Base-by-base conservation (phyloP, 148 eudicot species). In the Fagopyrum tataricum region DNA sequence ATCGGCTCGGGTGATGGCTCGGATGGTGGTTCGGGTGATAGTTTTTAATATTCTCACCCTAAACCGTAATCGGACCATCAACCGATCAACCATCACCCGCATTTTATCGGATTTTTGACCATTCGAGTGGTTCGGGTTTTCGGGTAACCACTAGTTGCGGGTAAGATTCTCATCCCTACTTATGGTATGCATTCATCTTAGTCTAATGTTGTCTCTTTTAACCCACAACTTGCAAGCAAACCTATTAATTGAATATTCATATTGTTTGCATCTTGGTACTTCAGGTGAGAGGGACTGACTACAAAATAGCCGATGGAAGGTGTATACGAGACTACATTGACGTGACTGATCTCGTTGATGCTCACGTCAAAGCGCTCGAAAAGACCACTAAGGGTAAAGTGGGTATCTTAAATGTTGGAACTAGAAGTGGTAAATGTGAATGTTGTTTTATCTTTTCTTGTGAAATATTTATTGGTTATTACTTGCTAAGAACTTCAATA, bases 361-460 rank as follows among this genome's bases (percentile, higher is more conserved):
- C 98, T 75, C 98, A 95, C 46, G 98, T 95, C 13, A 95, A 91
- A 81, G 98, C 98, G 6, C 89, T 95, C 47, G 96, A 91, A 61
- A 89, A 88, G 81, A 91, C 98, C 37, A 77, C 47, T 56, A 90
- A 93, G 1, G 84, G 90, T 14, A 82, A 90, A 71, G 92, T 90
- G 61, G 98, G 98, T 67, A 95, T 95, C 72, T 95, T 91, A 82
- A 95, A 95, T 78, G 98, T 95, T 17, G 98, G 98, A 18, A 91
- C 98, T 4, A 93, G 98, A 79, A 95, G 74, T 88, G 98, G 97
- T 90, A 82, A 15, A 40, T 26, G 37, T 59, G 67, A 15, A 14
- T 59, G 3, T 14, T 59, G 40, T 41, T 31, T 21, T 21, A 23
- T 39, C 15, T n/a, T n/a, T 5, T 70, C 26, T 44, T 70, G 8